phyloP scores from a whole-genome alignment of 1,139 yeast species.

The Sugiyamaella novakii region DNA sequence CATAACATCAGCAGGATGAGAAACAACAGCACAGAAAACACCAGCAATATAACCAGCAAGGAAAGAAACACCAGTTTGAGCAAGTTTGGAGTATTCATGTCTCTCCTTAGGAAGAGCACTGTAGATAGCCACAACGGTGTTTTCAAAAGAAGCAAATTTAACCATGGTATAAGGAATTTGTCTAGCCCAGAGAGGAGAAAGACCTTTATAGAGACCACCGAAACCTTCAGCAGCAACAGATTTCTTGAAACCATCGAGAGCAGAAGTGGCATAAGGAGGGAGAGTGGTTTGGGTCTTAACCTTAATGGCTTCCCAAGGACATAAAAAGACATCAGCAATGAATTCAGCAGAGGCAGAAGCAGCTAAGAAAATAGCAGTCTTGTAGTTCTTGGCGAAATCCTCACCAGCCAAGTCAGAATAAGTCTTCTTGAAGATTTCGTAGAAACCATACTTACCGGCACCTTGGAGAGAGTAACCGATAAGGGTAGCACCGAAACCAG shows the following conservation, averaged over 20 bases:
- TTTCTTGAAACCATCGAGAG: constrained; percentile 67
- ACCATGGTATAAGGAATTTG: constrained; percentile 97
- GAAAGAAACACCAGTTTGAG: constrained; percentile 93
- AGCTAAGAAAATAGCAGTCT: constrained; percentile 72
- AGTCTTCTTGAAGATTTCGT: constrained; percentile 81
- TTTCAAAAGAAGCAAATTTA: constrained; percentile 91
- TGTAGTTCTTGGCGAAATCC: constrained; percentile 61
- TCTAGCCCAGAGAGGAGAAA: constrained; percentile 89
- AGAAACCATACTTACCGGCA: constrained; percentile 94
- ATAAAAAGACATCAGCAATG: constrained; percentile 81
- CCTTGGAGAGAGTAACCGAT: constrained; percentile 93
- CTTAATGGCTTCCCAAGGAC: constrained; percentile 81
- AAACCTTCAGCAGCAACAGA: constrained; percentile 67
- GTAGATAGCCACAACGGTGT: constrained; percentile 58
- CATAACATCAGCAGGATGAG: constrained; percentile 98
- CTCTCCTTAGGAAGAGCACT: constrained; percentile 38
- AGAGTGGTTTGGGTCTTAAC: constrained; percentile 81
- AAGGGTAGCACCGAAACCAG: constrained; percentile 89
- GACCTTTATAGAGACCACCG: constrained; percentile 75
- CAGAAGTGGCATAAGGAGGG: constrained; percentile 73
- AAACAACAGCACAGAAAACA: constrained; percentile 88
- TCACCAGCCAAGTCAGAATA: constrained; percentile 72
- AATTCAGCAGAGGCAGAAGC: constrained; percentile 94
- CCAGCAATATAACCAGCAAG: constrained; percentile 96
- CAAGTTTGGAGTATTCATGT: constrained; percentile 55